Base-by-base conservation (phyloP, 495 filamentous ascomycete genomes). In the Umbilicaria muhlenbergii region DNA sequence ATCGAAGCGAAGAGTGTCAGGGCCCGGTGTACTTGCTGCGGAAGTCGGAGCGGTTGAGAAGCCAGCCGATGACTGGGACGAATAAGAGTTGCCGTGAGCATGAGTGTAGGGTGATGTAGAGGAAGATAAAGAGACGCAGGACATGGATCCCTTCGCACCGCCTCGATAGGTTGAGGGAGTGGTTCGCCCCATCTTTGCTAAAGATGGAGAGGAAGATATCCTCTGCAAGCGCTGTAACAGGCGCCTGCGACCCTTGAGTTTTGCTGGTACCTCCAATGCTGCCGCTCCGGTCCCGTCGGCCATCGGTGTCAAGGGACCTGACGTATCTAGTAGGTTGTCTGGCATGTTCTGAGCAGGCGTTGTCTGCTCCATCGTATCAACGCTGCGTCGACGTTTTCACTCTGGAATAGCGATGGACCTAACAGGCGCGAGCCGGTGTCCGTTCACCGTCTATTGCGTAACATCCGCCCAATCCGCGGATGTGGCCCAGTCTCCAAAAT, bases 191-290 rank as follows among this genome's bases (percentile, higher is more conserved):
- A 78, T 57, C 41, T 77, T 75, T 28, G 71, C 61, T 21, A 96
- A 64, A 17, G 83, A 81, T 10, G 85, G 81, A 2, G 82, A 86
- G 2, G 91, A 95, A 13, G 87, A 83, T 46, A 96, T 91, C 35
- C 86, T 82, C 52, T 92, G 79, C 39, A 98, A 71, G 39, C 76
- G 77, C 46, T 85, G 78, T 16, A 94, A 62, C 34, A 96, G 63
- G 41, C 78, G 77, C 44, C 78, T 76, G 31, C 83, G 74, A 17
- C 83, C 80, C 57, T 78, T 86, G 38, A 78, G 67, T 61, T 84
- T 91, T 7, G 63, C 60, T 11, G 67, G 65, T 35, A 60, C 62
- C 34, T 78, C 75, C 41, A 70, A 47, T 0, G 68, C 65, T 28
- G 24, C 4, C 8, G 24, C 24, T 28, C 24, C 24, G 8, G 24